Base-by-base conservation (phyloP, 139 green algal genomes). In the Pleodorina starrii region DNA sequence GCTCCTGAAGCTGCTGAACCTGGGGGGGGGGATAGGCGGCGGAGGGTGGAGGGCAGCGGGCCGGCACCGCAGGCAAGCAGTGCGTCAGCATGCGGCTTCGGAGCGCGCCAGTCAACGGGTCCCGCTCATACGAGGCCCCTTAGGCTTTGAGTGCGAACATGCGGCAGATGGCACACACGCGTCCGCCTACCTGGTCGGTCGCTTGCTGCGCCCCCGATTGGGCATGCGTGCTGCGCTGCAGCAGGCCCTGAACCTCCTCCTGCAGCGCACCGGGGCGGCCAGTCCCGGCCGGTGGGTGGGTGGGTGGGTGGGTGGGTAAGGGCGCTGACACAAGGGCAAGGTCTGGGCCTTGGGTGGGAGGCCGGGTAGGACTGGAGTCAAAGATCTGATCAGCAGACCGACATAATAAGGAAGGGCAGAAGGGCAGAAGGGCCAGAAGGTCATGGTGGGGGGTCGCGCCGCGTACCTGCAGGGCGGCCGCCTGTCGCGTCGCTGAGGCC, bases 1-100 rank as follows among this genome's bases (percentile, higher is more conserved):
- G 91, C 73, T 83, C 71, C 36, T 90, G 73, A 36, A 90, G 36
- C 17, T 89, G 84, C 9, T 79, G 72, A 12, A 72, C 71, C 87
- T 91, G 88, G 51, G 5, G 54, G 54, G 5, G 54, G 54, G 29
- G 6, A 25, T 66, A n/a, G n/a, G n/a, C n/a, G n/a, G n/a, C n/a
- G n/a, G n/a, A n/a, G n/a, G n/a, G n/a, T n/a, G n/a, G n/a, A n/a
- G n/a, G n/a, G n/a, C n/a, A n/a, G n/a, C n/a, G n/a, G n/a, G n/a
- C n/a, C n/a, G n/a, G n/a, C n/a, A n/a, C n/a, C n/a, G n/a, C n/a
- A n/a, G n/a, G n/a, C n/a, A n/a, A n/a, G n/a, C n/a, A n/a, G n/a
- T n/a, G n/a, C n/a, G n/a, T n/a, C n/a, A n/a, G n/a, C n/a, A n/a
- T n/a, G n/a, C n/a, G n/a, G n/a, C n/a, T n/a, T n/a, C n/a, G n/a